Evolutionary conservation across 2,329 filamentous ascomycete species (phyloP), one percentile per base, ranked within the genome.

Genomic region (Neonectria faginata): DNA sequence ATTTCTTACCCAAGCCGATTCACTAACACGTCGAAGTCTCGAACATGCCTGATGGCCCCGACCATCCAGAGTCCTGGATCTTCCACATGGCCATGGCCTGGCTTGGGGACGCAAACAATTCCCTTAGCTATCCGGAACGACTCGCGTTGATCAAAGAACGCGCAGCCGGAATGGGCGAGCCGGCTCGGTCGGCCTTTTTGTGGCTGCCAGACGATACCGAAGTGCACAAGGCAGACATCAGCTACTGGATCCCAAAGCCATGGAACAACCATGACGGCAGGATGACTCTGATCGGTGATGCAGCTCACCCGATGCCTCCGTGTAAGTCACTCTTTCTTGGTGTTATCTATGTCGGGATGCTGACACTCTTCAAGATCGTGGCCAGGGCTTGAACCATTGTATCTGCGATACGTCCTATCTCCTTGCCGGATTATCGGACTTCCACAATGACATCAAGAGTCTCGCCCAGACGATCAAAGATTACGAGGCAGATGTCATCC

Each of bases 71-170:
- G 42, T 66, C 69, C 0, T 71, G 69, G 69, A 33, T 71, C 55
- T 71, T 70, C n/a, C 69, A 71, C 61, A 69, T 71, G 68, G 69
- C 69, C 5, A 71, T 71, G 69, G 69, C 69, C 3, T 71, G 68
- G 69, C 33, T 70, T 25, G 68, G 66, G 0, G 67, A 71, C 8
- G 55, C 62, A 1, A 60, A 67, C 31, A 68, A 70, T 25, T 22
- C 44, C 0, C 29, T 71, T 14, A 67, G 44, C 25, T 71, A 71
- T 29, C 55, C 65, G 1, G 67, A 71, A 16, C 64, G 69, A 3
- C 67, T 71, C 1, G 66, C 67, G 2, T 50, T 71, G 7, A 70
- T 71, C 57, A 71, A 71, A 29, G 60, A 71, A 22, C 66, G 68
- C 12, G 69, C 69, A 1, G 25, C 18, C 7, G 64, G 68, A 0